phyloP scores from a whole-genome alignment of 2,329 filamentous ascomycete genomes.

The Colletotrichum acutatum region DNA sequence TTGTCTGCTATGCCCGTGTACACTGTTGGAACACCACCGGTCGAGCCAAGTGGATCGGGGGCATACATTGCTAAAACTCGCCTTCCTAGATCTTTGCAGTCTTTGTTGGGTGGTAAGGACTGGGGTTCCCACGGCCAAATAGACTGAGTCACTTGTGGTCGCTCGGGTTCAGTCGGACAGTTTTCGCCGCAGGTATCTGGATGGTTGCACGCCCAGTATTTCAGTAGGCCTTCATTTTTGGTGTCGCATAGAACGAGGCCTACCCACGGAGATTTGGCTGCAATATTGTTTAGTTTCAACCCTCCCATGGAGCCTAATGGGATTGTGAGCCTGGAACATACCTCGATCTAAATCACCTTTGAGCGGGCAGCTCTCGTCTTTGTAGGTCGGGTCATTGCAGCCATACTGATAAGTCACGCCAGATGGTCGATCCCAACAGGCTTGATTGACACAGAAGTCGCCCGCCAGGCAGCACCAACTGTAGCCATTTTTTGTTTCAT shows the following conservation, averaged over 20 bases:
- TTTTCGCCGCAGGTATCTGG: conserved; percentile 28
- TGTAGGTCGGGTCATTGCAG: conserved; percentile 32
- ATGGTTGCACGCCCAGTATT: conserved; percentile 29
- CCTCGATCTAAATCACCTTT: conserved; percentile 23
- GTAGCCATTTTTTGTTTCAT: background rate
- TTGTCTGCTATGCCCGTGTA: background rate
- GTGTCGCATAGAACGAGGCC: conserved; percentile 26
- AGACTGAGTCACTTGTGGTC: conserved; percentile 2
- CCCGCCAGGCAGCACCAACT: conserved; percentile 33
- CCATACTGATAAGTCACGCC: conserved; percentile 29
- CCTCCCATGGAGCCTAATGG: no score
- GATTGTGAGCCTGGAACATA: background rate
- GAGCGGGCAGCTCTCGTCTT: conserved; percentile 17
- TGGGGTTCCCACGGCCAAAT: conserved; percentile 18
- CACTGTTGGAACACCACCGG: conserved; percentile 3
- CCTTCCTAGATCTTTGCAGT: conserved; percentile 14
- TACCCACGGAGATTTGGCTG: conserved; percentile 33
- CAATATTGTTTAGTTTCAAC: background rate
- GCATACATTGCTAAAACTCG: conserved; percentile 23
- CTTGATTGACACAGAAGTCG: conserved; percentile 4
- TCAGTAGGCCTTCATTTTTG: conserved; percentile 20
- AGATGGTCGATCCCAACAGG: conserved; percentile 6
- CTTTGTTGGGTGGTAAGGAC: background rate
- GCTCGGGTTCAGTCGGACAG: background rate
- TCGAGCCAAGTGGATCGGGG: background rate